phyloP scores from a whole-genome alignment of 1,139 yeast species.

The Debaryomyces psychrophilus region DNA sequence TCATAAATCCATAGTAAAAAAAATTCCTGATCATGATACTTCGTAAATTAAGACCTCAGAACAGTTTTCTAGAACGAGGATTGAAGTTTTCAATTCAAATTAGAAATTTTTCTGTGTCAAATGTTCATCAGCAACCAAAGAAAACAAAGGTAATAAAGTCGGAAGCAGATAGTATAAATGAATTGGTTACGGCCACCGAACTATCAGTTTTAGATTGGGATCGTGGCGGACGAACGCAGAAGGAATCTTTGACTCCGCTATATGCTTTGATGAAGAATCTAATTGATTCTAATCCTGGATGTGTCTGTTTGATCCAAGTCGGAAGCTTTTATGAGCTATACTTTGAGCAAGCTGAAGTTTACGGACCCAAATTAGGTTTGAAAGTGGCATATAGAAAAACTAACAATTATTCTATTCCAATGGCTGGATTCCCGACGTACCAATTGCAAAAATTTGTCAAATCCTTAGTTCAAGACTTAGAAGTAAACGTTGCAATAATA shows the following conservation, averaged over 20 bases:
- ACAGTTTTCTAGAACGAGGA: not conserved
- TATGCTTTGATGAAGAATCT: conserved; percentile 38
- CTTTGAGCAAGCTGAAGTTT: conserved; percentile 80
- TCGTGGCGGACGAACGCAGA: conserved; percentile 41
- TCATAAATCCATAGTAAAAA: not conserved
- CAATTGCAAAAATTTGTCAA: conserved; percentile 76
- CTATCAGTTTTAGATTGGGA: conserved; percentile 35
- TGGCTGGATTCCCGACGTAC: conserved; percentile 87
- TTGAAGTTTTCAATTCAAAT: not conserved
- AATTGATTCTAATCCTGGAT: conserved; percentile 52
- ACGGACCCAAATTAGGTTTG: conserved; percentile 72
- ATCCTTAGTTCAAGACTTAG: conserved; percentile 68
- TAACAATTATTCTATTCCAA: conserved; percentile 58
- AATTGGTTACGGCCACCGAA: not conserved
- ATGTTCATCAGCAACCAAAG: not conserved
- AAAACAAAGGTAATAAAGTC: not conserved
- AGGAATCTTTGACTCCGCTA: conserved; percentile 38
- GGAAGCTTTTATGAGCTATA: conserved; percentile 82
- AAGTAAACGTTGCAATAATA: conserved; percentile 74
- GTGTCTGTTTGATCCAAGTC: conserved; percentile 86
- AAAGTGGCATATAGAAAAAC: conserved; percentile 46
- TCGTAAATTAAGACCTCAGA: not conserved
- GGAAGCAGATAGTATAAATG: not conserved
- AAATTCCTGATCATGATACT: not conserved
- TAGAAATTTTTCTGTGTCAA: not conserved